Evolutionary conservation across 768 basidiomycete species (phyloP).

Genomic region (Phylloporus sp.): DNA sequence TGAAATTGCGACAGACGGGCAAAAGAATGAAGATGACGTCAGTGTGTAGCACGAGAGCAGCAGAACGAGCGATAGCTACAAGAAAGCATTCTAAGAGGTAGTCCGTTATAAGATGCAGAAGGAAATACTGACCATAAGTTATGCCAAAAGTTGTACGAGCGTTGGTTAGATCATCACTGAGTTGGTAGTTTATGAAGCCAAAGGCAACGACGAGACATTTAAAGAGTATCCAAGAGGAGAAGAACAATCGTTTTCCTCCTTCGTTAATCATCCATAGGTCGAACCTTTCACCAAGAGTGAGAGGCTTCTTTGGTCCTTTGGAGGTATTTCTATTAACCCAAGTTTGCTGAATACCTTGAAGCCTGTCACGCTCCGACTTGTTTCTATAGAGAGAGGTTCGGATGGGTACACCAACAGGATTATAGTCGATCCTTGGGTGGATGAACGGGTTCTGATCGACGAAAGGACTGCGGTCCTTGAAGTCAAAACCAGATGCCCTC

Average conservation of each 20-base stretch:
- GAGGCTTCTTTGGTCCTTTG: slow-evolving; percentile 34
- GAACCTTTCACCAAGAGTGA: slow-evolving; percentile 43
- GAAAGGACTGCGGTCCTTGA: slow-evolving; percentile 51
- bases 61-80: slow-evolving; percentile 78
- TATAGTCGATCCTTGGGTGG: slow-evolving; percentile 30
- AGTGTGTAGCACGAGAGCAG: slow-evolving; percentile 87
- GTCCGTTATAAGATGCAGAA: background rate
- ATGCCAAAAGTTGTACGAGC: slow-evolving; percentile 71
- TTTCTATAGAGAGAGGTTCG: slow-evolving; percentile 69
- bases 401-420: slow-evolving; percentile 24
- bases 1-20: slow-evolving; percentile 92
- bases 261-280: slow-evolving; percentile 94
- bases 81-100: background rate
- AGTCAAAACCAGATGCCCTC: slow-evolving; percentile 64
- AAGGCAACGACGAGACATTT: slow-evolving; percentile 76
- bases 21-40: slow-evolving; percentile 93
- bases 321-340: slow-evolving; percentile 35
- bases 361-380: slow-evolving; percentile 74
- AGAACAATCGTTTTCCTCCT: slow-evolving; percentile 76
- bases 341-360: slow-evolving; percentile 80
- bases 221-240: slow-evolving; percentile 74
- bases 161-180: slow-evolving; percentile 71
- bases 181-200: slow-evolving; percentile 71
- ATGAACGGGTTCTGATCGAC: slow-evolving; percentile 50
- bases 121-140: slow-evolving; percentile 60